These are phyloP conservation scores for Fistulinella prunicolor DNA, from an alignment of 768 basidiomycete genomes.

Conservation along the genomic window DNA sequence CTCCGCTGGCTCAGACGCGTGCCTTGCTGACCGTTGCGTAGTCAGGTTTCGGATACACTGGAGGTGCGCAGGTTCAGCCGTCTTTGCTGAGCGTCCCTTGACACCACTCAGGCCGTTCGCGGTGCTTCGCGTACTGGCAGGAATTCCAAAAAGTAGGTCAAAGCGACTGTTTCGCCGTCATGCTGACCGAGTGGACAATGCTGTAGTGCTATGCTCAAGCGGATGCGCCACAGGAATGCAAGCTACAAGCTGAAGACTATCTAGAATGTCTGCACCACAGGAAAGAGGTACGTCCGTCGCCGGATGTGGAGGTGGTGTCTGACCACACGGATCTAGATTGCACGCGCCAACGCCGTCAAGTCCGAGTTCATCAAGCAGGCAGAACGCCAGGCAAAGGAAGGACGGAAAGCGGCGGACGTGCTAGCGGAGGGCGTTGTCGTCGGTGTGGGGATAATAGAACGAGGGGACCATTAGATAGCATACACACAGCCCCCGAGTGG, in stretches of 20 bases:
- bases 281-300: slow-evolving; percentile 66
- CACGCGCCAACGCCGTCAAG: slow-evolving; percentile 67
- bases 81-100: not conserved
- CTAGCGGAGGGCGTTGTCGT: slow-evolving; percentile 72
- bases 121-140: slow-evolving; percentile 92
- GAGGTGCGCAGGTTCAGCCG: slow-evolving; percentile 41
- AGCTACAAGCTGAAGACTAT: slow-evolving; percentile 76
- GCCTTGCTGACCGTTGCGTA: slow-evolving; percentile 27
- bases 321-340: slow-evolving; percentile 40
- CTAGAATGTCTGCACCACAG: slow-evolving; percentile 87
- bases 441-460: slow-evolving; percentile 71
- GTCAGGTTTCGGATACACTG: slow-evolving; percentile 67
- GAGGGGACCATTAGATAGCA: slow-evolving; percentile 23
- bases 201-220: slow-evolving; percentile 81
- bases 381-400: slow-evolving; percentile 62
- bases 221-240: slow-evolving; percentile 72
- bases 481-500: no score
- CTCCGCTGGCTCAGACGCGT: not conserved
- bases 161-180: not conserved
- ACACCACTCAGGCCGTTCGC: slow-evolving; percentile 58
- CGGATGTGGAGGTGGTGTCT: not conserved
- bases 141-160: slow-evolving; percentile 68
- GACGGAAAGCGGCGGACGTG: slow-evolving; percentile 67
- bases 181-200: slow-evolving; percentile 8
- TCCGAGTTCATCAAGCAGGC: slow-evolving; percentile 68